Percentiles rank a stretch among this genome's conserved stretches.
Evolutionary conservation across 495 filamentous ascomycete genomes (phyloP).

Genomic region (Aspergillus incahuasiensis): DNA sequence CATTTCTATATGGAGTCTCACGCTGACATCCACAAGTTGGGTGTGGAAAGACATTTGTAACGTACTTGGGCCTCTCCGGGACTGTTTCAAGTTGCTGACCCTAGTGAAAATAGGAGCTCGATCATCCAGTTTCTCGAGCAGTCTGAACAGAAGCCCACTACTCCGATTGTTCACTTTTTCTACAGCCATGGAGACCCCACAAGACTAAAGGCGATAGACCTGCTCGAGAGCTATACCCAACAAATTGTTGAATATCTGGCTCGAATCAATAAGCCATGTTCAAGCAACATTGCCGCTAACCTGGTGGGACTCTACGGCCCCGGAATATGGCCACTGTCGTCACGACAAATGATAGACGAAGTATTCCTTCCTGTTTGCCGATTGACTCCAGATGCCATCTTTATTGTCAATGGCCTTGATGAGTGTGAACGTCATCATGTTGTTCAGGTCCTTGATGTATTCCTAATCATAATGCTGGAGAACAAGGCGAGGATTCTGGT

Average conservation of each 20-base stretch:
- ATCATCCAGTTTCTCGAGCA: background rate
- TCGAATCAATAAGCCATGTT: background rate
- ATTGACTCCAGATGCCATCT: background rate
- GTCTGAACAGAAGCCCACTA: background rate
- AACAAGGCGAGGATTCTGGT: background rate
- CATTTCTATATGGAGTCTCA: background rate
- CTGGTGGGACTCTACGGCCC: background rate
- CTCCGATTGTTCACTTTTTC: background rate
- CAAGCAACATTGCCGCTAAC: background rate
- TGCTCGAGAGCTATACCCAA: constrained; percentile 1
- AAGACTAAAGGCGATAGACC: background rate
- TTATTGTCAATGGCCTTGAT: background rate
- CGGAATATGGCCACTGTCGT: background rate
- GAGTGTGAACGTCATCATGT: background rate
- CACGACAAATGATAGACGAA: background rate
- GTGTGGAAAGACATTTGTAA: constrained; percentile 24
- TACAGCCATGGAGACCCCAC: background rate
- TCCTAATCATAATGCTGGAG: background rate
- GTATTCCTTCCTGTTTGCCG: background rate
- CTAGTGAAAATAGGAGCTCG: background rate
- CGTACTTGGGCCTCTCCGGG: constrained; percentile 14
- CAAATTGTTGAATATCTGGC: background rate
- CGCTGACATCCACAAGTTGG: constrained; percentile 13
- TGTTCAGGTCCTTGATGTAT: background rate
- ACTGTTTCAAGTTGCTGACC: background rate